A percentile compares a stretch with the other conserved stretches of the same genome.
Conservation (phyloP, 164 flowering plant species). For the Umbellularia californica region DNA sequence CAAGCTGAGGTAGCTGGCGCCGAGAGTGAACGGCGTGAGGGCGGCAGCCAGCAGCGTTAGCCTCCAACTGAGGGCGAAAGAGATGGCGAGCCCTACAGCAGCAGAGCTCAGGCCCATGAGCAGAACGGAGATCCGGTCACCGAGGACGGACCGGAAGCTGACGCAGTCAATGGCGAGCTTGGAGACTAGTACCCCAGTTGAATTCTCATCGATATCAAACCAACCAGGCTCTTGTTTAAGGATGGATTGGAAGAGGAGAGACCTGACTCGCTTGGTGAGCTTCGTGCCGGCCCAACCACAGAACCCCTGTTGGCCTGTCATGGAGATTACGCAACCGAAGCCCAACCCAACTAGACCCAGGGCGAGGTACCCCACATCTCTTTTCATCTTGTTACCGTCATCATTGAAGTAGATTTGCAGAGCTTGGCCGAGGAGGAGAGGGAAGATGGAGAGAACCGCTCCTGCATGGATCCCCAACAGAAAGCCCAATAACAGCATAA, state of each 20-base stretch:
- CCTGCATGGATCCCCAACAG: conserved; percentile 58
- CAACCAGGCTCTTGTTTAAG: conserved; percentile 76
- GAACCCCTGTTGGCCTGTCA: conserved; percentile 76
- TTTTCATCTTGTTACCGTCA: conserved; percentile 25
- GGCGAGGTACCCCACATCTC: conserved; percentile 37
- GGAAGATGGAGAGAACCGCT: conserved; percentile 65
- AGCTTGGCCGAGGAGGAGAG: conserved; percentile 55
- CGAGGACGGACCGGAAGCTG: conserved; percentile 59
- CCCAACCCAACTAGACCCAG: conserved; percentile 61
- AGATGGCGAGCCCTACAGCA: conserved; percentile 47
- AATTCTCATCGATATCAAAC: conserved; percentile 66
- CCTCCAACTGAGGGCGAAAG: conserved; percentile 42
- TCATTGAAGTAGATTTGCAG: conserved; percentile 43
- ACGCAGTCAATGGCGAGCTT: conserved; percentile 50
- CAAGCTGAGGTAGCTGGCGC: conserved; percentile 70
- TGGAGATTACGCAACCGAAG: conserved; percentile 42
- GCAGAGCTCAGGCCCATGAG: conserved; percentile 68
- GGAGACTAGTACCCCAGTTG: conserved; percentile 57
- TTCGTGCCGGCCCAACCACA: conserved; percentile 78
- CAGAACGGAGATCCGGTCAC: conserved; percentile 56
- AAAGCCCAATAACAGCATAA: conserved; percentile 42
- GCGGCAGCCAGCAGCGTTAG: conserved; percentile 50
- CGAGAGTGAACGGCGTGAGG: conserved; percentile 67
- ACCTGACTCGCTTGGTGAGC: conserved; percentile 55
- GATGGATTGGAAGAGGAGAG: conserved; percentile 49